Conservation (phyloP, 2,329 filamentous ascomycete genomes). For the Calonectria pauciramosa region DNA sequence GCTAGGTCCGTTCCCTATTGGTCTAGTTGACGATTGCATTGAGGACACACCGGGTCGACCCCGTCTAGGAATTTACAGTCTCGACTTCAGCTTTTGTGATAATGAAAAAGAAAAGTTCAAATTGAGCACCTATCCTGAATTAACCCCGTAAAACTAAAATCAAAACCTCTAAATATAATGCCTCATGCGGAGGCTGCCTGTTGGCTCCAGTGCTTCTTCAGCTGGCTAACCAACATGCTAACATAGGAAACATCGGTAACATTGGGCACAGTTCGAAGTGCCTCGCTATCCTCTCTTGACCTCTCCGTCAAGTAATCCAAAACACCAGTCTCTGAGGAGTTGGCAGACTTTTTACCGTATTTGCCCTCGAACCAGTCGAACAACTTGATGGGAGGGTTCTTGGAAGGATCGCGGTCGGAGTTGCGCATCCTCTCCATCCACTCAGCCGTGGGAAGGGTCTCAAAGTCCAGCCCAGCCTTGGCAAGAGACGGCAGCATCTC, state of each 20-base stretch:
- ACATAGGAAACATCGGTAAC: background rate
- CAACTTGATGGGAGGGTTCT: slow-evolving; percentile 66
- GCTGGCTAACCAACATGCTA: background rate
- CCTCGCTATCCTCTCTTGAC: slow-evolving; percentile 35
- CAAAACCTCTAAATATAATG: background rate
- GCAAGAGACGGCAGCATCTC: slow-evolving; percentile 64
- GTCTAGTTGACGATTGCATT: too few species aligned
- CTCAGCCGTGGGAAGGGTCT: slow-evolving; percentile 56
- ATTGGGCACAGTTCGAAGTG: background rate
- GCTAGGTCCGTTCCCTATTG: too few species aligned
- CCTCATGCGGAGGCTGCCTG: background rate
- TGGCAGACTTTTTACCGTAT: slow-evolving; percentile 35
- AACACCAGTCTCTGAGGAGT: slow-evolving; percentile 18
- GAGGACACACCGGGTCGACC: too few species aligned
- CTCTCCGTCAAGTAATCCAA: slow-evolving; percentile 34
- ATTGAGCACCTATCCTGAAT: background rate
- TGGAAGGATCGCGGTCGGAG: slow-evolving; percentile 58
- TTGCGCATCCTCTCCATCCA: slow-evolving; percentile 60
- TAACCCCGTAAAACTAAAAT: background rate
- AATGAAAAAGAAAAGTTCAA: background rate
- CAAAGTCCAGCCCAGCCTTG: slow-evolving; percentile 59
- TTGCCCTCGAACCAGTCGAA: slow-evolving; percentile 63
- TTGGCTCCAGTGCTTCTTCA: background rate
- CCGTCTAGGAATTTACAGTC: too few species aligned
- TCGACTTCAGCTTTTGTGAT: too few species aligned